phyloP scores from a whole-genome alignment of 495 filamentous ascomycete species.

The Gamarada debralockiae region DNA sequence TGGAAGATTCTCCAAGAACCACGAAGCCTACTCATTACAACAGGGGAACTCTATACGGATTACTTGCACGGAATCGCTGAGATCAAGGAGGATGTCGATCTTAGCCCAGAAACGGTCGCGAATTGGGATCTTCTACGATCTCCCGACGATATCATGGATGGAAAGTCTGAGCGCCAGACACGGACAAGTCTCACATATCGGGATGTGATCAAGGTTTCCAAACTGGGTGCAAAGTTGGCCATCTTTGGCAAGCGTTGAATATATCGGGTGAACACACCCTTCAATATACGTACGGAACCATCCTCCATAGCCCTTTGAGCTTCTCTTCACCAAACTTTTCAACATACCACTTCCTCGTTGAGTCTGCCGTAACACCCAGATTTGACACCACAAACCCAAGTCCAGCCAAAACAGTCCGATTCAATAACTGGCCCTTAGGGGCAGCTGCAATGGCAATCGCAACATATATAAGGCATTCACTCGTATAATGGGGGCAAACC shows the following conservation, averaged over 20 bases:
- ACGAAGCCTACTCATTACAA: slow-evolving; percentile 75
- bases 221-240: slow-evolving; percentile 63
- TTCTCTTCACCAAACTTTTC: slow-evolving; percentile 69
- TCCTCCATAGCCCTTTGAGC: slow-evolving; percentile 67
- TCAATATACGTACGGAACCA: slow-evolving; percentile 78
- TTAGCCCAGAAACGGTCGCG: slow-evolving; percentile 59
- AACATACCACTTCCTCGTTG: slow-evolving; percentile 76
- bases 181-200: slow-evolving; percentile 89
- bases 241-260: slow-evolving; percentile 47
- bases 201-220: slow-evolving; percentile 85
- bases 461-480: slow-evolving; percentile 81
- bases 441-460: slow-evolving; percentile 73
- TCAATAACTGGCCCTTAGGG: slow-evolving; percentile 55
- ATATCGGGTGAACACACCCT: slow-evolving; percentile 15
- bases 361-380: slow-evolving; percentile 75
- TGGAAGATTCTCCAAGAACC: slow-evolving; percentile 85
- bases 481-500: slow-evolving; percentile 88
- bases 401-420: slow-evolving; percentile 68
- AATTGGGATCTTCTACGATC: slow-evolving; percentile 82
- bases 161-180: slow-evolving; percentile 57
- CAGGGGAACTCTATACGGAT: slow-evolving; percentile 60
- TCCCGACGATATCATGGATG: slow-evolving; percentile 48
- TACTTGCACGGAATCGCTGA: slow-evolving; percentile 77
- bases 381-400: slow-evolving; percentile 73
- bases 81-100: slow-evolving; percentile 51